phyloP scores from a whole-genome alignment of 805 yeast species.

The Barnettozyma vustinii region DNA sequence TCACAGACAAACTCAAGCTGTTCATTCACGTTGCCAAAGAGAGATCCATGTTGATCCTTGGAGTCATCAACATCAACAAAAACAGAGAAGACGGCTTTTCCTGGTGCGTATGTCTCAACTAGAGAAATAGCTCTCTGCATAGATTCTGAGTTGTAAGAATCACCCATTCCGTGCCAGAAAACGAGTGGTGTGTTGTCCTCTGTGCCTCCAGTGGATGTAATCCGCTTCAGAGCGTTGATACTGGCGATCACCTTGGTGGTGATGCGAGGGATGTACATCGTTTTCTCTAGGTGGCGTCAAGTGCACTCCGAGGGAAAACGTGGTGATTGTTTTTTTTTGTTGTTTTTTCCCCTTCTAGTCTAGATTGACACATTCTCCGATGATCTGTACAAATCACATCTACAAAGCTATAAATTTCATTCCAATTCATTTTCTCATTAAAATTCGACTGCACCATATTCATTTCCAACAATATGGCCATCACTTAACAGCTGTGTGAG shows the following conservation, averaged over 20 bases:
- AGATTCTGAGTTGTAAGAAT: slow-evolving; percentile 57
- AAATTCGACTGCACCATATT: slow-evolving; percentile 1
- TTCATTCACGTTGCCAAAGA: slow-evolving; percentile 54
- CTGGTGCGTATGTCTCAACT: slow-evolving; percentile 43
- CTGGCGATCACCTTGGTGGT: slow-evolving; percentile 17
- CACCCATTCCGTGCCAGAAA: slow-evolving; percentile 85
- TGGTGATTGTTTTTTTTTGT: not conserved
- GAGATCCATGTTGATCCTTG: slow-evolving; percentile 48
- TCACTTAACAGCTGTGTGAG: not conserved
- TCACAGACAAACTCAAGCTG: slow-evolving; percentile 54
- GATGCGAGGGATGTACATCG: slow-evolving; percentile 17
- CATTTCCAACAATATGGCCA: not conserved
- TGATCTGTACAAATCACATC: not conserved
- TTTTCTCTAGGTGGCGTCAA: not conserved
- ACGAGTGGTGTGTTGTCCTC: slow-evolving; percentile 44
- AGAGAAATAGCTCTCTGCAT: slow-evolving; percentile 42
- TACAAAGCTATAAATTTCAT: not conserved
- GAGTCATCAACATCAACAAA: slow-evolving; percentile 42
- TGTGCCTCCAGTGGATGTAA: slow-evolving; percentile 4
- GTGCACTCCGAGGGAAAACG: not conserved
- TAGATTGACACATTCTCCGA: not conserved
- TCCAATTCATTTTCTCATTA: not conserved
- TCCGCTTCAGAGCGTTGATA: slow-evolving; percentile 15
- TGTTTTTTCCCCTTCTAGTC: not conserved
- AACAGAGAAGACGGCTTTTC: slow-evolving; percentile 47